Conservation (phyloP, 805 yeast genomes). For the Yarrowia divulgata region DNA sequence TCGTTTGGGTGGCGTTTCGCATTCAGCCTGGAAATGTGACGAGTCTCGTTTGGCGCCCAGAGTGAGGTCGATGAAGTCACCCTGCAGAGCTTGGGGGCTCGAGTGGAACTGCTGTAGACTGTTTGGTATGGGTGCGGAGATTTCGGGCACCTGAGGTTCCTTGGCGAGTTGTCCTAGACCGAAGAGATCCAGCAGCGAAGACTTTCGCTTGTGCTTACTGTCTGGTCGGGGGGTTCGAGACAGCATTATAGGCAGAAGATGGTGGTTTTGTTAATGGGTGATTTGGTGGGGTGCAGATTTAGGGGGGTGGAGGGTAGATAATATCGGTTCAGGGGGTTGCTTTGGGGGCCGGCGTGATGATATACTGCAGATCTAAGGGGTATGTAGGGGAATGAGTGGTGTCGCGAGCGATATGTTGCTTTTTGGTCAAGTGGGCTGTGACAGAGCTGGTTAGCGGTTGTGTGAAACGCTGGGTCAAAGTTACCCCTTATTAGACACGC, state of each 20-base stretch:
- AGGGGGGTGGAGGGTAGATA: background rate
- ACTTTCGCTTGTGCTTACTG: conserved; percentile 31
- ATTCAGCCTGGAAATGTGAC: conserved; percentile 6
- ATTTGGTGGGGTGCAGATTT: conserved; percentile 12
- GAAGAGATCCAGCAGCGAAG: conserved; percentile 20
- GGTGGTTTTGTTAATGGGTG: background rate
- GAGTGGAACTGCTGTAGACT: conserved; percentile 18
- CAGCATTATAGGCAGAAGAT: background rate
- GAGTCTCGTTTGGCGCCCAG: conserved; percentile 31
- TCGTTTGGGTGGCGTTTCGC: conserved; percentile 29
- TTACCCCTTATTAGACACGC: conserved; percentile 34
- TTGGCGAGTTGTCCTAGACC: conserved; percentile 16
- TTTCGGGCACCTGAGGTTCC: conserved; percentile 8
- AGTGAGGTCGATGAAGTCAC: conserved; percentile 17
- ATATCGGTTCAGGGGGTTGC: conserved; percentile 6
- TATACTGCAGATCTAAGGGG: conserved; percentile 10
- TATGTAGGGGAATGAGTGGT: conserved; percentile 8
- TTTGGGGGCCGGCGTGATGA: conserved; percentile 5
- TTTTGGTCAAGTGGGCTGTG: conserved; percentile 29
- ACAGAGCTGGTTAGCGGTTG: background rate
- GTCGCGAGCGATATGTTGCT: background rate
- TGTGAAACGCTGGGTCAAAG: conserved; percentile 12
- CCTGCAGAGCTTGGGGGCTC: conserved; percentile 13
- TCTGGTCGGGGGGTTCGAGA: conserved; percentile 25
- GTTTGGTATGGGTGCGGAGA: conserved; percentile 30